Conservation (phyloP, 352 stramenopile species). For the Pythium aquatile region DNA sequence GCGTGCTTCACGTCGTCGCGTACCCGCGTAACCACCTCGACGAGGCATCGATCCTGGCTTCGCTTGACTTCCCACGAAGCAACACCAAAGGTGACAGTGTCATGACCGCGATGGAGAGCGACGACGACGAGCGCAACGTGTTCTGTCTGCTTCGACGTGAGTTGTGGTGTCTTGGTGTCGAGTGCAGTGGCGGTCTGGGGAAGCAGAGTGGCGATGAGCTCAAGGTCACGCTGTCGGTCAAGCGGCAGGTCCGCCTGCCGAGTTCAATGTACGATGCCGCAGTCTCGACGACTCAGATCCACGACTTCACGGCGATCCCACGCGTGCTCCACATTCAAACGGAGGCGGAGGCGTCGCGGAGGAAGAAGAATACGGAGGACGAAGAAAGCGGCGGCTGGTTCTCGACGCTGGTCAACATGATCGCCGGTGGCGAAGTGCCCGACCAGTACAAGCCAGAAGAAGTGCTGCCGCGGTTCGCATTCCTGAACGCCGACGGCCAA, state of each 20-base stretch:
- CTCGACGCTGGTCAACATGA: constrained; percentile 50
- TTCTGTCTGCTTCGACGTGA: constrained; percentile 61
- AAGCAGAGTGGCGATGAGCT: constrained; percentile 33
- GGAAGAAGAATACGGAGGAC: constrained; percentile 42
- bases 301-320: constrained; percentile 55
- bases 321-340: constrained; percentile 58
- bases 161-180: constrained; percentile 56
- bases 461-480: constrained; percentile 65
- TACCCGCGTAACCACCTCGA: constrained; percentile 81
- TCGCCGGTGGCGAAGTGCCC: constrained; percentile 62
- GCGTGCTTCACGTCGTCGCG: constrained; percentile 53
- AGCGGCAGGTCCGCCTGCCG: constrained; percentile 49
- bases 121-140: constrained; percentile 43
- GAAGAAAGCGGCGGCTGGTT: constrained; percentile 50
- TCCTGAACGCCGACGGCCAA: constrained; percentile 50
- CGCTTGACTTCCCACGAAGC: constrained; percentile 42
- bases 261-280: constrained; percentile 29
- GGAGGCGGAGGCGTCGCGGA: constrained; percentile 29
- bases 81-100: constrained; percentile 11
- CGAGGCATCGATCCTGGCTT: constrained; percentile 51
- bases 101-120: constrained; percentile 58
- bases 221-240: constrained; percentile 35
- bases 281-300: constrained; percentile 15
- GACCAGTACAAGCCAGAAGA: constrained; percentile 70
- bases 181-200: constrained; percentile 40